Evolutionary conservation across 495 filamentous ascomycete genomes (phyloP).

Genomic region (Cercophora samala): DNA sequence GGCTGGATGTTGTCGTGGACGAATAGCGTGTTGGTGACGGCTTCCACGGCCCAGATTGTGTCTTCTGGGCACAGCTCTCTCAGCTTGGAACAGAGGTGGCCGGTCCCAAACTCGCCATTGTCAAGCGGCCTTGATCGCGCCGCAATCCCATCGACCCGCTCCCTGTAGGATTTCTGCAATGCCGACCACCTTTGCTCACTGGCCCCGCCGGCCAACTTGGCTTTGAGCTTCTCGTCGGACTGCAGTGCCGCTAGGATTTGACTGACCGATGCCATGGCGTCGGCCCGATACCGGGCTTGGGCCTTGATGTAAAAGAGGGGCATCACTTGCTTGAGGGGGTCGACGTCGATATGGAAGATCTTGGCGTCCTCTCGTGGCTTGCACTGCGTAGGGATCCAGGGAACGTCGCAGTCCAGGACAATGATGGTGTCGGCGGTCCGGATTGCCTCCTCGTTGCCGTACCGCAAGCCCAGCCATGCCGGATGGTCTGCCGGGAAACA

Average conservation of each 20-base stretch:
- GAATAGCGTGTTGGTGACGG: conserved; percentile 76
- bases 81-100: conserved; percentile 65
- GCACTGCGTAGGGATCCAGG: conserved; percentile 62
- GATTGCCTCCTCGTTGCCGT: conserved; percentile 71
- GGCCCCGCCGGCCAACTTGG: conserved; percentile 46
- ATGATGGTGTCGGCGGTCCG: conserved; percentile 78
- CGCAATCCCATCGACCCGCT: conserved; percentile 57
- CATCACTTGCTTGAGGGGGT: conserved; percentile 85
- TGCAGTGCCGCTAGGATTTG: conserved; percentile 63
- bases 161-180: conserved; percentile 57
- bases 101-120: conserved; percentile 65
- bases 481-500: conserved; percentile 84
- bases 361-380: conserved; percentile 57
- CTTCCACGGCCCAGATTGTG: conserved; percentile 82
- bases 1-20: conserved; percentile 81
- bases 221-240: conserved; percentile 41
- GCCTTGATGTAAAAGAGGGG: conserved; percentile 77
- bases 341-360: conserved; percentile 80
- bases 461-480: conserved; percentile 68
- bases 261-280: conserved; percentile 64
- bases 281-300: conserved; percentile 70
- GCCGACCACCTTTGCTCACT: conserved; percentile 51
- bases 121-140: conserved; percentile 53
- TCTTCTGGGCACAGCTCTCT: conserved; percentile 64
- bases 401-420: conserved; percentile 77